Conservation (phyloP, 176 grass and related monocot genomes). For the Oryza australiensis region DNA sequence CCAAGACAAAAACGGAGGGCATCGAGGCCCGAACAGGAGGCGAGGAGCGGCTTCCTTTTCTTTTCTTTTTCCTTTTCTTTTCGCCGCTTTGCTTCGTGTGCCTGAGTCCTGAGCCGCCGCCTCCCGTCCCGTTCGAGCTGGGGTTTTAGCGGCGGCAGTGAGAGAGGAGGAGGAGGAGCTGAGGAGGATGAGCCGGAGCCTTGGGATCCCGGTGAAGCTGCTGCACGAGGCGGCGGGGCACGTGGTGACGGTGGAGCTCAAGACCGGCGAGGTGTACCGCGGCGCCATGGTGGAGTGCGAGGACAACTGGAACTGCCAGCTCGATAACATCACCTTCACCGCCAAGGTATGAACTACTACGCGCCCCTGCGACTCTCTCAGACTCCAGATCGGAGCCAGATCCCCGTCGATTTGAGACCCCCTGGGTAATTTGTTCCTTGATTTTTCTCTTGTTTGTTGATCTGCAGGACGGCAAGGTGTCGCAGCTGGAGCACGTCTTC, state of each 20-base stretch:
- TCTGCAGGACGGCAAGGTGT: slow-evolving; percentile 70
- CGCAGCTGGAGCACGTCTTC: slow-evolving; percentile 64
- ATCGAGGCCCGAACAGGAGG: not conserved
- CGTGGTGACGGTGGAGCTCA: slow-evolving; percentile 92
- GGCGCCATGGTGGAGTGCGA: slow-evolving; percentile 71
- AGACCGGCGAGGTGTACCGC: slow-evolving; percentile 74
- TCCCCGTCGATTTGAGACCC: slow-evolving; percentile 7
- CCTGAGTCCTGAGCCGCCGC: not conserved
- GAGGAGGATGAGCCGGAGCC: slow-evolving; percentile 70
- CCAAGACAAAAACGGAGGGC: not conserved
- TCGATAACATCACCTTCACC: slow-evolving; percentile 73
- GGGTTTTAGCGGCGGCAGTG: slow-evolving; percentile 32
- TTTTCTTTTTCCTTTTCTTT: not conserved
- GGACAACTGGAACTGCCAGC: slow-evolving; percentile 90
- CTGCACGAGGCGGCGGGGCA: slow-evolving; percentile 93
- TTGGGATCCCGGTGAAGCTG: slow-evolving; percentile 92
- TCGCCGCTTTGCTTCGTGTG: not conserved
- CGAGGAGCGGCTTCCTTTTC: not conserved
- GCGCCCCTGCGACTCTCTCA: not conserved
- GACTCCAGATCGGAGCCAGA: slow-evolving; percentile 21
- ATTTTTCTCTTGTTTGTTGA: not conserved
- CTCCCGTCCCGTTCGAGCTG: not conserved
- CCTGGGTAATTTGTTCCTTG: not conserved
- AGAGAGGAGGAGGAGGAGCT: not conserved
- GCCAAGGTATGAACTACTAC: slow-evolving; percentile 47